Percentiles rank a stretch among this genome's conserved stretches.
These are phyloP conservation scores for Boletus coccyginus DNA, from an alignment of 768 basidiomycete species.

Conservation along the genomic window DNA sequence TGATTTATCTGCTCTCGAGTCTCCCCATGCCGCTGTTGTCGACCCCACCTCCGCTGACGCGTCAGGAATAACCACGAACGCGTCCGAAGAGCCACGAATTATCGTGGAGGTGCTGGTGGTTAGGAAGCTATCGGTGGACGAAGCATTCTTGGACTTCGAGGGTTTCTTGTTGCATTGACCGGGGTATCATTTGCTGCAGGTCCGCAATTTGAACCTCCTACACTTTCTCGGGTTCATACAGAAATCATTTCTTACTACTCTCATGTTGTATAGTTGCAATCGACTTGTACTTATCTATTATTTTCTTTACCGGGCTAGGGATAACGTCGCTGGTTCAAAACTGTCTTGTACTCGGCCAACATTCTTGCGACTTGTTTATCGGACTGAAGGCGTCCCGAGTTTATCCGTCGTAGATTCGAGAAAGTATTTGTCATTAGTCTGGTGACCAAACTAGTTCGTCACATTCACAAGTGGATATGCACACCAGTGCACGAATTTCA, in stretches of 20 bases:
- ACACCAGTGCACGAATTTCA: neutral
- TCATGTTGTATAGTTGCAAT: neutral
- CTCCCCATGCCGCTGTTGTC: constrained; percentile 32
- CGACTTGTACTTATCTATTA: neutral
- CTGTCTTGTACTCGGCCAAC: no score
- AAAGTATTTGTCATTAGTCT: neutral
- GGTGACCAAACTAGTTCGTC: neutral
- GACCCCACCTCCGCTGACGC: constrained; percentile 11
- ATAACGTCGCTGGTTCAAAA: no score
- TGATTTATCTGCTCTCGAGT: constrained; percentile 27
- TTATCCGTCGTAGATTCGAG: neutral
- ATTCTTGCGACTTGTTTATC: neutral
- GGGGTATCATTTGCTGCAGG: neutral
- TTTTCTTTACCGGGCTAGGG: neutral
- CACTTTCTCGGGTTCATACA: neutral
- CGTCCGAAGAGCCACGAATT: constrained; percentile 43
- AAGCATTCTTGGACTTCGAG: constrained; percentile 74
- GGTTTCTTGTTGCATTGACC: constrained; percentile 42
- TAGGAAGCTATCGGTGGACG: constrained; percentile 71
- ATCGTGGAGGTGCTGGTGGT: constrained; percentile 83
- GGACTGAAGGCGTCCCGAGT: no score
- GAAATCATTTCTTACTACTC: neutral
- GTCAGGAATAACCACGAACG: neutral
- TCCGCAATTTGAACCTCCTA: neutral
- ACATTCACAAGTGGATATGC: neutral